Percentiles rank a stretch among this genome's conserved stretches.
Evolutionary conservation across 2,329 filamentous ascomycete genomes (phyloP).

Genomic region (Colletotrichum zoysiae): DNA sequence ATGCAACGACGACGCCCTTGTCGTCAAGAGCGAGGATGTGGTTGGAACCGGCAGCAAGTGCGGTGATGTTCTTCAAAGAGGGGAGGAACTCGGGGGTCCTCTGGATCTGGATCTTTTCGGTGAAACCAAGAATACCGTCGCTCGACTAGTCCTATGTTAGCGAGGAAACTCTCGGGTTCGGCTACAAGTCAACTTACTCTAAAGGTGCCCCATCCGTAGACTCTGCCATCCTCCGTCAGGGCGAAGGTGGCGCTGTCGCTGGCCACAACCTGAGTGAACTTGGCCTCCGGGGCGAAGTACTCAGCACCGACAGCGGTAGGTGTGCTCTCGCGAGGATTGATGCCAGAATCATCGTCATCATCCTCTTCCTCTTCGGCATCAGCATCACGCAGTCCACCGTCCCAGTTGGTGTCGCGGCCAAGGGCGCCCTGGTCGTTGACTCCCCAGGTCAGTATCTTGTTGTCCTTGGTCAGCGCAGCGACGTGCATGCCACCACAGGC

Average conservation of each 20-base stretch:
- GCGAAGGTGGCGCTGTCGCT: slow-evolving; percentile 82
- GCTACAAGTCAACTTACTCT: slow-evolving; percentile 51
- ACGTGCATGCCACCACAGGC: slow-evolving; percentile 87
- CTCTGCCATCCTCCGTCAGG: slow-evolving; percentile 78
- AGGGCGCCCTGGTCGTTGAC: slow-evolving; percentile 89
- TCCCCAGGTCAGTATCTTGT: slow-evolving; percentile 87
- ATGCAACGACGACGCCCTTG: slow-evolving; percentile 75
- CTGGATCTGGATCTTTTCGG: slow-evolving; percentile 63
- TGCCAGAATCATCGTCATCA: slow-evolving; percentile 71
- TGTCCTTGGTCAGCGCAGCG: slow-evolving; percentile 81
- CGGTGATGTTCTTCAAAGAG: slow-evolving; percentile 73
- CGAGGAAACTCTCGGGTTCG: neutral
- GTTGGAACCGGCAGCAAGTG: slow-evolving; percentile 76
- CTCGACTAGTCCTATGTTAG: slow-evolving; percentile 53
- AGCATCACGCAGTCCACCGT: slow-evolving; percentile 71
- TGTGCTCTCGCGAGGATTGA: slow-evolving; percentile 80
- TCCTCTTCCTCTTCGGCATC: slow-evolving; percentile 54
- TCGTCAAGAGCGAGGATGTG: slow-evolving; percentile 77
- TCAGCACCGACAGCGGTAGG: slow-evolving; percentile 71
- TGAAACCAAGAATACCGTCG: slow-evolving; percentile 76
- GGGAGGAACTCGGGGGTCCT: slow-evolving; percentile 62
- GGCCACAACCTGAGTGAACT: slow-evolving; percentile 75
- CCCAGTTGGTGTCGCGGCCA: slow-evolving; percentile 78
- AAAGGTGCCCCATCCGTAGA: slow-evolving; percentile 90
- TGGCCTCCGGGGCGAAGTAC: slow-evolving; percentile 70